Base-by-base conservation (phyloP, 805 yeast genomes). In the Zygotorulaspora florentina region DNA sequence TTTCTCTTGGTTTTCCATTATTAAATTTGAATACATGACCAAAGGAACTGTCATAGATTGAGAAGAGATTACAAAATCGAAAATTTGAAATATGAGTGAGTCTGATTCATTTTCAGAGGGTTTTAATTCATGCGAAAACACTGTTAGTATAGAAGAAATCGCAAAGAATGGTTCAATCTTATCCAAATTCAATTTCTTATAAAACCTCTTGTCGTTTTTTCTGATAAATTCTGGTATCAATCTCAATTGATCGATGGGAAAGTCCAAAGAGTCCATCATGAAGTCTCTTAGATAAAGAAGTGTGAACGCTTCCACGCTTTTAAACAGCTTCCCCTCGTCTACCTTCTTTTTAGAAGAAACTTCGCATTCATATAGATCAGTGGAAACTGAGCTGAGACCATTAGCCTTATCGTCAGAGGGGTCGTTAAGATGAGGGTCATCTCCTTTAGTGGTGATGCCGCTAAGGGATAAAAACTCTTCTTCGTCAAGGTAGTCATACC, bases 251-350 rank as follows among this genome's bases (percentile, higher is more conserved):
- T 75, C 76, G 9, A 87, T 64, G 0, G 96, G 75, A 8, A 85
- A 76, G 23, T 76, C 74, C 34, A 91, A 73, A 17, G 80, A 75
- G 3, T 82, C 76, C 63, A 87, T 73, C 95, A 91, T 85, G 61
- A 81, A 93, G 65, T 91, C 99, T 39, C 98, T 72, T 35, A 93
- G 66, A 58, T 81, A 85, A 42, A 68, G 52, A 8, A 85, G 53
- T 0, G 93, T 73, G 39, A 88, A 67, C 26, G 66, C 61, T 45
- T 80, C 83, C 40, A 90, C 66, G 6, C 80, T 56, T 16, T 57
- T 58, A 47, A 70, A 75, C 2, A 74, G 64, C 44, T 54, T 68
- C 3, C 62, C 67, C 17, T 60, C 54, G 9, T 53, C 50, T 11
- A 54, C 54, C 39, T 18, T 35, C 1, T 35, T 26, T 30, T 37